A percentile compares a stretch with the other conserved stretches of the same genome.
Evolutionary conservation across 805 yeast species (phyloP).

Genomic region (Starmerella apicola): DNA sequence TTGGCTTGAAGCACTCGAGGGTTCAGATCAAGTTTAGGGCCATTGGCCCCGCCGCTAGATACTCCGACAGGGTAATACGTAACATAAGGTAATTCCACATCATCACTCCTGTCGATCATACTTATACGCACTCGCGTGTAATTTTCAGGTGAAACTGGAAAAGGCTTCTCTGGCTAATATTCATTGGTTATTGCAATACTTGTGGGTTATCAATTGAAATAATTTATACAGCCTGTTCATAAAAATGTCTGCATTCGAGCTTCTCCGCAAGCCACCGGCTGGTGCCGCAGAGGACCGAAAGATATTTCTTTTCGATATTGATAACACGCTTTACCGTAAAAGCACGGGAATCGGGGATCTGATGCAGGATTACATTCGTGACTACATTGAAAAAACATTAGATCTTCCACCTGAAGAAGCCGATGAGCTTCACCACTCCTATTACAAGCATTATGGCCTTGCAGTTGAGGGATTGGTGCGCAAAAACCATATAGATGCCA

Average conservation of each 20-base stretch:
- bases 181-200: too few species aligned
- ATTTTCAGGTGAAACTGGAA: too few species aligned
- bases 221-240: too few species aligned
- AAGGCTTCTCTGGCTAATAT: too few species aligned
- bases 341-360: constrained; percentile 67
- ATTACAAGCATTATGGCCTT: constrained; percentile 78
- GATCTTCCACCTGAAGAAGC: constrained; percentile 63
- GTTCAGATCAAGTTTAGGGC: too few species aligned
- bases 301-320: constrained; percentile 78
- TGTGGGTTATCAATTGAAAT: too few species aligned
- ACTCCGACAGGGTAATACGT: too few species aligned
- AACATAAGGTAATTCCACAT: too few species aligned
- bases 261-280: constrained; percentile 13
- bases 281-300: constrained; percentile 7
- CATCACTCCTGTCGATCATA: too few species aligned
- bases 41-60: too few species aligned
- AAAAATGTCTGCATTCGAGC: constrained; percentile 11
- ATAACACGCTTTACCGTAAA: constrained; percentile 74
- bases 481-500: constrained; percentile 60
- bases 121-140: too few species aligned
- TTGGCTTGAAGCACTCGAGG: too few species aligned
- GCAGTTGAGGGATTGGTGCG: constrained; percentile 79
- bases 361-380: constrained; percentile 77
- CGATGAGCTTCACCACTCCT: constrained; percentile 49
- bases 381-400: constrained; percentile 59